Evolutionary conservation across 2,329 filamentous ascomycete genomes (phyloP).

Genomic region (Diplodia seriata): DNA sequence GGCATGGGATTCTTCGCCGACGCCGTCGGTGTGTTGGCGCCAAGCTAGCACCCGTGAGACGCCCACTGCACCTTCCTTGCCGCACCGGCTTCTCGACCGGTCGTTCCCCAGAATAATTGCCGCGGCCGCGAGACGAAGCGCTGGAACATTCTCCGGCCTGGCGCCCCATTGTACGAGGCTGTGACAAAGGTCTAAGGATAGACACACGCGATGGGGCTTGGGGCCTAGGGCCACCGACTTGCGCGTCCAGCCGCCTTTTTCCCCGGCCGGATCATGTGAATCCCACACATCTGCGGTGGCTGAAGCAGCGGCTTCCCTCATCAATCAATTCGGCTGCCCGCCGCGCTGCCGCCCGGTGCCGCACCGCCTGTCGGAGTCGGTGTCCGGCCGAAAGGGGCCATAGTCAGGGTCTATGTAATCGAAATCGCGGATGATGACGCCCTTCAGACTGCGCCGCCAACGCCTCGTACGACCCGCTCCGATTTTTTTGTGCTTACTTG

Average conservation of each 20-base stretch:
- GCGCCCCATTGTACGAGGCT: slow-evolving; percentile 1
- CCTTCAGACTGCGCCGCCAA: background rate
- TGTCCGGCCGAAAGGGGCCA: background rate
- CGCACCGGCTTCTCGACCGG: background rate
- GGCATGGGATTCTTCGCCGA: slow-evolving; percentile 11
- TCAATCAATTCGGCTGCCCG: background rate
- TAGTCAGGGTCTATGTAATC: background rate
- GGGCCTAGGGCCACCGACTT: too few species aligned
- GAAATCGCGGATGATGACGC: background rate
- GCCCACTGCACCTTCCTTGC: slow-evolving; percentile 5
- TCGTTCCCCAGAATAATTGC: slow-evolving; percentile 1
- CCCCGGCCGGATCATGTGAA: background rate
- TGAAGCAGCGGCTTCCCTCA: slow-evolving; percentile 5
- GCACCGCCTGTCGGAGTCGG: background rate
- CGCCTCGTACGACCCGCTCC: background rate
- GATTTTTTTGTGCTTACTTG: background rate
- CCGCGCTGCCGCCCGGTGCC: too few species aligned
- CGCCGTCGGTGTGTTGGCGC: background rate
- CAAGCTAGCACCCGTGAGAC: too few species aligned
- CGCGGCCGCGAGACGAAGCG: background rate
- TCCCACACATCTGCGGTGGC: background rate
- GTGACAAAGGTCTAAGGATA: slow-evolving; percentile 18
- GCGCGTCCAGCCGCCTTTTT: background rate
- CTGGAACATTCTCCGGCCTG: slow-evolving; percentile 10
- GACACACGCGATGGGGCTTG: background rate